phyloP scores from a whole-genome alignment of 2,329 filamentous ascomycete genomes.

The Fusarium udum region DNA sequence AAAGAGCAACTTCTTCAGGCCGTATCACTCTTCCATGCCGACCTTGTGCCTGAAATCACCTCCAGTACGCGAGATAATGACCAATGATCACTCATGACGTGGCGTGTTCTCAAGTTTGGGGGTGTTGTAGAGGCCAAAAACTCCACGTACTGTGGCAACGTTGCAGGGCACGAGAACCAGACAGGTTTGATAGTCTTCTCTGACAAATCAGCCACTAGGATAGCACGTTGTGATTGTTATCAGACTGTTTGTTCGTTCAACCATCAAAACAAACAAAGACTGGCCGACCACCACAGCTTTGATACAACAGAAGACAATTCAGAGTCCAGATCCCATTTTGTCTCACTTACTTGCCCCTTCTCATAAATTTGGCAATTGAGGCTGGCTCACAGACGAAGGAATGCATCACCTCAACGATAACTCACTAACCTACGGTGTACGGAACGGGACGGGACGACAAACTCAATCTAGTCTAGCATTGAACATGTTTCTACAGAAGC shows the following conservation, averaged over 20 bases:
- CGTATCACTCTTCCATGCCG: too few relatives aligned
- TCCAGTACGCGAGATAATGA: background rate
- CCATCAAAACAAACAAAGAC: background rate
- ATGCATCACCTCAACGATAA: background rate
- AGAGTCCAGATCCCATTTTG: background rate
- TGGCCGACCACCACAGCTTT: too few relatives aligned
- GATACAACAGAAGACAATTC: background rate
- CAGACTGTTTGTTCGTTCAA: background rate
- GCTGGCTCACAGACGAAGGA: background rate
- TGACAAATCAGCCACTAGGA: background rate
- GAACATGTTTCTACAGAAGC: background rate
- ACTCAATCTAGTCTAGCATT: background rate
- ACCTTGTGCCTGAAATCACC: too few relatives aligned
- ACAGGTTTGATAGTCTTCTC: background rate
- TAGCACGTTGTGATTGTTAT: background rate
- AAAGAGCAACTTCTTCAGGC: background rate
- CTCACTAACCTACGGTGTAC: background rate
- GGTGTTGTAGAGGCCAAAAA: background rate
- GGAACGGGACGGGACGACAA: background rate
- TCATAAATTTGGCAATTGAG: background rate
- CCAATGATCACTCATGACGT: background rate
- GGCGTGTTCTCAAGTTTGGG: background rate
- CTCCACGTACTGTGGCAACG: too few relatives aligned
- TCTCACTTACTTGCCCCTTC: background rate
- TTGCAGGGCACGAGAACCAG: background rate